Evolutionary conservation across 2,329 filamentous ascomycete species (phyloP), one percentile per base, ranked within the genome.

Genomic region (Claviceps purpurea): DNA sequence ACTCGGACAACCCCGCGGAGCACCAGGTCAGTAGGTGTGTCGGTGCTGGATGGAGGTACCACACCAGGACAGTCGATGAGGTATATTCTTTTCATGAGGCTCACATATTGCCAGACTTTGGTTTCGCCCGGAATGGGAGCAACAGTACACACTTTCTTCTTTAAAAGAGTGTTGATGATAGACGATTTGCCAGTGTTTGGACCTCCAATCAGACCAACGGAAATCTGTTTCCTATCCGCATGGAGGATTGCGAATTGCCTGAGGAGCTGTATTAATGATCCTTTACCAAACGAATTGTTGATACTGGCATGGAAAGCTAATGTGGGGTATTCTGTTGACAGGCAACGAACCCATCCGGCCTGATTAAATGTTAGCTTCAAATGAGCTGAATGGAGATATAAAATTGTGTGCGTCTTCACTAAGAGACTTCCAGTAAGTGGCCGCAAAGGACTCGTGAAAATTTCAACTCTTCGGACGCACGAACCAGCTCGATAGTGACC

Each of bases 401-500:
- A 47, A 57, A 63, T 71, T 76, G 73, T 98, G 79, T 91, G 90
- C 85, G 85, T 86, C 87, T 85, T 88, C 85, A 97, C 93, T 98
- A 98, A 95, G 93, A 97, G 87, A 76, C 78, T 79, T 80, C 81
- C 85, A 82, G 90, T 72, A 71, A 73, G 77, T 77, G 71, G 61
- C 65, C 68, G 52, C 52, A 42, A 56, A 52, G 54, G 74, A 78
- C 72, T 76, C 79, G 79, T 81, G 79, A 79, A 82, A 81, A 75
- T 75, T 85, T 97, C 93, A 96, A 97, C 93, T 97, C 91, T 85
- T 78, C 88, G 83, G 84, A 86, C 85, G 84, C 88, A 93, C 76
- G 72, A 78, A 77, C 77, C 72, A 73, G 78, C 84, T 83, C 82
- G 75, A 89, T 76, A 73, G 72, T 78, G 63, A 77, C 87, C 93